Percentiles rank a stretch among this genome's conserved stretches.
Evolutionary conservation across 139 green algal genomes (phyloP).

Genomic region (Haematococcus sp.): DNA sequence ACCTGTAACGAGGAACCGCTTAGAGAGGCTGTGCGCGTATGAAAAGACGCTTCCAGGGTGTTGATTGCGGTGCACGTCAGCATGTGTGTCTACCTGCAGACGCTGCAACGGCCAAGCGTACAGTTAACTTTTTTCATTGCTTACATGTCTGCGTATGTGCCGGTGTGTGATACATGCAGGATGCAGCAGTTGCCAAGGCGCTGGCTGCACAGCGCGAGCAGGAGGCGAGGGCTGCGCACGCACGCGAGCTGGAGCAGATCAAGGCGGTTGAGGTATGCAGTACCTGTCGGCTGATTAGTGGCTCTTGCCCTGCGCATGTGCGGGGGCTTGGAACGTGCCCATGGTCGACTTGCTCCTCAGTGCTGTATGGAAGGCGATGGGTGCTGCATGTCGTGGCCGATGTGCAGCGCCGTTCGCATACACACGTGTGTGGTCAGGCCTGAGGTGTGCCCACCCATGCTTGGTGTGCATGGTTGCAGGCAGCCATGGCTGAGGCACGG

Average conservation of each 20-base stretch:
- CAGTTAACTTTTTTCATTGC: too few species aligned
- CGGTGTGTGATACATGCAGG: constrained; percentile 26
- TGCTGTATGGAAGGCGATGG: background rate
- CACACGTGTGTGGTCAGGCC: too few species aligned
- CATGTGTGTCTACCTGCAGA: too few species aligned
- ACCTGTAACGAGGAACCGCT: too few species aligned
- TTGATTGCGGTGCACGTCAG: background rate
- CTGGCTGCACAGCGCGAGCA: constrained; percentile 38
- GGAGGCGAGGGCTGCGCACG: constrained; percentile 39
- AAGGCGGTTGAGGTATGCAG: constrained; percentile 32
- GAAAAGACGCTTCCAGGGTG: too few species aligned
- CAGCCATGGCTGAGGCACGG: constrained; percentile 8
- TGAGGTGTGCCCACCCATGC: background rate
- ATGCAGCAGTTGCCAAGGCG: constrained; percentile 23
- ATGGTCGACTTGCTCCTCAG: too few species aligned
- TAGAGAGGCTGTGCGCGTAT: too few species aligned
- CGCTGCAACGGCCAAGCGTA: too few species aligned
- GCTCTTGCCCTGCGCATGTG: too few species aligned
- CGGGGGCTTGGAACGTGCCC: too few species aligned
- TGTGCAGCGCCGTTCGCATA: background rate
- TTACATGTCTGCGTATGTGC: too few species aligned
- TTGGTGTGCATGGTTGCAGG: constrained; percentile 14
- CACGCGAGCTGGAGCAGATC: constrained; percentile 26
- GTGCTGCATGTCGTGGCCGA: background rate
- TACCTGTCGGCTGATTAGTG: background rate